Evolutionary conservation across 768 basidiomycete genomes (phyloP), one percentile per base, ranked within the genome.

Genomic region (Pleurotus salmoneostramineus): DNA sequence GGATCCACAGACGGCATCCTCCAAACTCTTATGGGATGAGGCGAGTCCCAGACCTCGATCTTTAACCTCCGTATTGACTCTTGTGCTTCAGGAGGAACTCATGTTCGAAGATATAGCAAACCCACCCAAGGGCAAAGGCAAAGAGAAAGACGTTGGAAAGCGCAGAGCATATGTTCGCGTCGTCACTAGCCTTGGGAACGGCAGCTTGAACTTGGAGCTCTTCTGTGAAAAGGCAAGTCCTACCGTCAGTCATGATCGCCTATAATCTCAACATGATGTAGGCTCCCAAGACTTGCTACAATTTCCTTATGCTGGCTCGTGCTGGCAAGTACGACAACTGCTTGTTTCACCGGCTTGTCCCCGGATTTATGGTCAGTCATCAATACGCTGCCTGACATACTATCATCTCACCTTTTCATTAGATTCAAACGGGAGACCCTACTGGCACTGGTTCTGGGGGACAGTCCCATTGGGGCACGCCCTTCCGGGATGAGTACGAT

Each of bases 281-380:
- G 92, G 97, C 96, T 7, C 97, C 97, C 0, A 95, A 97, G 73
- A 98, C 97, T 1, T 98, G 95, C 64, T 99, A 99, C 71, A 99
- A 99, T 69, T 99, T 98, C 71, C 74, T 99, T 32, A 92, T 92
- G 88, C 83, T 99, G 6, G 95, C 97, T 0, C 83, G 86, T 60
- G 79, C 86, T 21, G 93, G 95, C 6, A 95, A 95, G 66, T 99
- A 98, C 66, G 87, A 98, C 62, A 77, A 93, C 63, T 87, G 87
- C 58, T 72, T 93, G 21, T 99, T 98, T 71, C 96, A 99, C 68
- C 84, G 96, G 15, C 75, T 96, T 31, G 91, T 98, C 10, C 95
- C 95, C 4, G 93, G 90, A 0, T 97, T 97, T 68, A 98, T 98
- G 96, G 93, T 93, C 60, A 52, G 77, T 51, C 4, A 5, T 52